Evolutionary conservation across 352 stramenopile species (phyloP), one percentile per base, ranked within the genome.

Genomic region (Globisporangium spiculum): DNA sequence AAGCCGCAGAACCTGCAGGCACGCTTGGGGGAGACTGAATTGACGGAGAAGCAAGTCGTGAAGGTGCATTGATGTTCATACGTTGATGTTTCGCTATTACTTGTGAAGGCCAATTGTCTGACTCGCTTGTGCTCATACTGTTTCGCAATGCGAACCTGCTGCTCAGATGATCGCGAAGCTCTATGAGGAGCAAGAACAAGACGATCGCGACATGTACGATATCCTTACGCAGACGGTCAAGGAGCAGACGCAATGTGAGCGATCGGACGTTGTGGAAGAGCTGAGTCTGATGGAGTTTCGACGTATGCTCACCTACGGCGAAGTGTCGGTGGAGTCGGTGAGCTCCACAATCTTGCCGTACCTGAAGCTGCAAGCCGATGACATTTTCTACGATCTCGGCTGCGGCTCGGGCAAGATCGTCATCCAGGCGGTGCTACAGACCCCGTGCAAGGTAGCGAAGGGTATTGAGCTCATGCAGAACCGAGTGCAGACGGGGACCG

Each of bases 381-480:
- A 95, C 62, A 79, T 95, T 38, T 93, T 95, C 60, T 95, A 92
- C 61, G 87, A 95, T 64, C 75, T 95, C 32, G 87, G 87, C 14
- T 95, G 87, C 53, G 87, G 87, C 52, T 92, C 85, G 6, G 87
- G 87, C 48, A 93, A 93, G 70, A 90, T 95, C 61, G 71, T 95
- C 52, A 73, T 93, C 30, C 85, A 95, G 67, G 82, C 78, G 14
- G 78, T 82, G 56, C 72, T 95, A 30, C 77, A 95, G 68, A 95
- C 87, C 22, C 73, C 76, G 14, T 93, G 85, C 66, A 73, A 71
- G 52, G 71, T 80, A n/a, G 69, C 82, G n/a, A 85, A 87, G 32
- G 87, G 85, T 53, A 92, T 95, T 7, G 87, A 95, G 54, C 81
- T 95, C 34, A 95, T 95, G 87, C 76, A 92, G 66, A 95, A 95